Percentiles rank a stretch among this genome's conserved stretches.
Evolutionary conservation across 371 early-diverging fungal genomes (phyloP).

Genomic region (Haplosporangium sp.): DNA sequence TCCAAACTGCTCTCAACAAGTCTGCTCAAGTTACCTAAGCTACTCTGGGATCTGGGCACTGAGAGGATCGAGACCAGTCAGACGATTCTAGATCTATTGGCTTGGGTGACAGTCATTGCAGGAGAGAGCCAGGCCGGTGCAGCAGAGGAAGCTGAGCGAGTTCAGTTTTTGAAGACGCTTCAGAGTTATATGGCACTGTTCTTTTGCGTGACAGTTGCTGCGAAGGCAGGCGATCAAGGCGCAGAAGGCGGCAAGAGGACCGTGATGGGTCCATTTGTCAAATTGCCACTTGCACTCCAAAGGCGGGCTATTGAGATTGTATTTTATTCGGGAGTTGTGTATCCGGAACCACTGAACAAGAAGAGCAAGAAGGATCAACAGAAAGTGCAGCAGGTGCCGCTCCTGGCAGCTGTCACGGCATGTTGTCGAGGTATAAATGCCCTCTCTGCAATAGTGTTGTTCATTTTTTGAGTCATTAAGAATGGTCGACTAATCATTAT

Average conservation of each 20-base stretch:
- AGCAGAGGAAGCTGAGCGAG: conserved; percentile 54
- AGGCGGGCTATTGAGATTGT: conserved; percentile 64
- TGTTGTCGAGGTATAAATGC: conserved; percentile 41
- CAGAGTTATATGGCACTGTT: conserved; percentile 60
- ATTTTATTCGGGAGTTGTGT: conserved; percentile 48
- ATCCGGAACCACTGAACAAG: conserved; percentile 1
- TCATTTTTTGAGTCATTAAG: background rate
- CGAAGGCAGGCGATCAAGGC: conserved; percentile 52
- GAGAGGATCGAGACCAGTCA: conserved; percentile 61
- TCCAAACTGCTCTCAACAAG: conserved; percentile 39
- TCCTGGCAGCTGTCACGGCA: conserved; percentile 40
- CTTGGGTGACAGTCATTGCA: conserved; percentile 32
- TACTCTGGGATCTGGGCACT: conserved; percentile 65
- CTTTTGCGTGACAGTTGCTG: conserved; percentile 59
- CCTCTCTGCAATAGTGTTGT: background rate
- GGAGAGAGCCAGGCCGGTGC: conserved; percentile 38
- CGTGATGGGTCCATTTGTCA: conserved; percentile 61
- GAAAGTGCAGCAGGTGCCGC: conserved; percentile 23
- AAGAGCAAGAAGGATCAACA: background rate
- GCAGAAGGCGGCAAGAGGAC: conserved; percentile 40
- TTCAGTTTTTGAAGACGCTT: conserved; percentile 53
- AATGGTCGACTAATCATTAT: too few species aligned
- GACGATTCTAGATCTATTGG: conserved; percentile 50
- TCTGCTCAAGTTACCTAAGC: conserved; percentile 64
- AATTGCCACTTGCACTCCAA: conserved; percentile 59